These are phyloP conservation scores for Pseudophaeomoniella oleicola DNA, from an alignment of 2,329 filamentous ascomycete genomes.

Conservation along the genomic window DNA sequence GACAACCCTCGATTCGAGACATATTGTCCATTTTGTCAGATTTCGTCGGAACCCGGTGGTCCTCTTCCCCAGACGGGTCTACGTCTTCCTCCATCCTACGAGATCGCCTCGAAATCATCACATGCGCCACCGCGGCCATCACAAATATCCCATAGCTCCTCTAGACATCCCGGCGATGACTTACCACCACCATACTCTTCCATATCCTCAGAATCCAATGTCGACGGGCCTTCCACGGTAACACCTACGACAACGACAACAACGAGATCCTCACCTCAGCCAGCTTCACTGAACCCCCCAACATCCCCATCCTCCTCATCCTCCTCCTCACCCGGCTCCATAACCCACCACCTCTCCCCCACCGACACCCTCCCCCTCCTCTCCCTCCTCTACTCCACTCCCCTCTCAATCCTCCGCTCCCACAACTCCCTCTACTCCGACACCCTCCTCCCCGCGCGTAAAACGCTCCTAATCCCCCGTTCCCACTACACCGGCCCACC, in stretches of 20 bases:
- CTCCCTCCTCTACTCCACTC: slow-evolving; percentile 57
- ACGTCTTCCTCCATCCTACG: slow-evolving; percentile 54
- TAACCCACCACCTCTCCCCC: slow-evolving; percentile 61
- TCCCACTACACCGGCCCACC: slow-evolving; percentile 48
- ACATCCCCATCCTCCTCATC: slow-evolving; percentile 11
- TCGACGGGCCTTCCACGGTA: not conserved
- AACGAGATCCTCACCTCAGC: not conserved
- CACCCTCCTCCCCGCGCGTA: slow-evolving; percentile 53
- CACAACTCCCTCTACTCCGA: slow-evolving; percentile 59
- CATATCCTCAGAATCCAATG: not conserved
- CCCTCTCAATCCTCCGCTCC: slow-evolving; percentile 44
- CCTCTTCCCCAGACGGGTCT: slow-evolving; percentile 44
- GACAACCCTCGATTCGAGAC: slow-evolving; percentile 53
- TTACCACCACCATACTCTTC: slow-evolving; percentile 15
- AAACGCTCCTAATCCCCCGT: slow-evolving; percentile 57
- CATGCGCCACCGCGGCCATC: slow-evolving; percentile 1
- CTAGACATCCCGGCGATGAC: slow-evolving; percentile 2
- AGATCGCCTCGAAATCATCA: slow-evolving; percentile 19
- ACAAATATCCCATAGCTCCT: no score
- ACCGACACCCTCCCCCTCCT: slow-evolving; percentile 55
- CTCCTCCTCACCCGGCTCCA: slow-evolving; percentile 34
- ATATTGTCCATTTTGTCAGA: slow-evolving; percentile 64
- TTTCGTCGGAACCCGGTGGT: slow-evolving; percentile 45
- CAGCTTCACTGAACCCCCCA: not conserved
- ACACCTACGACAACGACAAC: slow-evolving; percentile 4